Percentiles rank a stretch among this genome's conserved stretches.
Evolutionary conservation across 2,329 filamentous ascomycete genomes (phyloP).

Genomic region (Biscogniauxia sp.): DNA sequence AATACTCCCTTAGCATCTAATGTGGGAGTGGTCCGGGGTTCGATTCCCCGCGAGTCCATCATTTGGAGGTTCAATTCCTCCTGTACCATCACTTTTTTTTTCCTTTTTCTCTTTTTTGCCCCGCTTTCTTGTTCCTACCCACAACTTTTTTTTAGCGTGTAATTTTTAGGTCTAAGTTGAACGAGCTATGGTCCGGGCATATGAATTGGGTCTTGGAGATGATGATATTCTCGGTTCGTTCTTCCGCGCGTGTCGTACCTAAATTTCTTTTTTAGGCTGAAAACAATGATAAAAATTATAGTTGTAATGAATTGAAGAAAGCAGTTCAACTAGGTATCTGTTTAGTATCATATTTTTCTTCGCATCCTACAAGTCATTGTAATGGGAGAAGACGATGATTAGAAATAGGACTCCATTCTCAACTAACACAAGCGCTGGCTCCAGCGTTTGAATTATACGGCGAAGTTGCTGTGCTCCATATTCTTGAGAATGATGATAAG

Average conservation of each 20-base stretch:
- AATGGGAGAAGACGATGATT: not conserved
- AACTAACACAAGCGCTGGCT: not conserved
- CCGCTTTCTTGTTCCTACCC: too few species aligned
- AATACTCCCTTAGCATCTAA: not conserved
- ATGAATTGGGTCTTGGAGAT: too few species aligned
- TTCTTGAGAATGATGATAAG: not conserved
- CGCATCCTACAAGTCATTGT: not conserved
- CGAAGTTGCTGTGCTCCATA: not conserved
- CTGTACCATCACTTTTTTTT: not conserved
- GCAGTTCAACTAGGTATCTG: too few species aligned
- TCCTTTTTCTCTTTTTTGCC: not conserved
- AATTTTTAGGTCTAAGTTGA: too few species aligned
- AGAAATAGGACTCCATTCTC: not conserved
- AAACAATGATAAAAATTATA: too few species aligned
- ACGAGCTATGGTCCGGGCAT: too few species aligned
- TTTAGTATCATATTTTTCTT: too few species aligned
- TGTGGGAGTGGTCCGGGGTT: not conserved
- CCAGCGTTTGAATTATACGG: not conserved
- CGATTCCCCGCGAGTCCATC: not conserved
- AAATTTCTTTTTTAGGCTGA: too few species aligned
- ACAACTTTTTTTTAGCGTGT: too few species aligned
- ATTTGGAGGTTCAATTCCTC: not conserved
- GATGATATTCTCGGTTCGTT: too few species aligned
- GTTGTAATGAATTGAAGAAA: too few species aligned
- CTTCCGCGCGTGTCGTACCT: too few species aligned